Conservation (phyloP, 768 basidiomycete species). For the Clavaria fumosa region DNA sequence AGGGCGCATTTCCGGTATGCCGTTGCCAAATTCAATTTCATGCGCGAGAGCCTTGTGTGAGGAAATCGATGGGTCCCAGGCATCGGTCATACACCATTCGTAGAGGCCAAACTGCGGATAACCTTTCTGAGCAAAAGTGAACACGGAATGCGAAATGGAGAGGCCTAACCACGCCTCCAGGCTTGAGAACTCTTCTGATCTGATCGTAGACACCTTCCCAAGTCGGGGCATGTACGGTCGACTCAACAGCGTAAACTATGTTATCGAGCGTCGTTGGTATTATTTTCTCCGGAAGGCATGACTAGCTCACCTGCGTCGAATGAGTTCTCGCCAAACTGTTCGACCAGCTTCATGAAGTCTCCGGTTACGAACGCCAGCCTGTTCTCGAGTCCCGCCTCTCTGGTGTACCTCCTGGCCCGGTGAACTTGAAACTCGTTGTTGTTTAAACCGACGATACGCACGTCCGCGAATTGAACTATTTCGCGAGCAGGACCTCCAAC, state of each 20-base stretch:
- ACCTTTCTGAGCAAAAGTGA: neutral
- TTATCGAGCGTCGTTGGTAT: neutral
- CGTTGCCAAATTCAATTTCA: conserved; percentile 86
- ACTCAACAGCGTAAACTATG: conserved; percentile 91
- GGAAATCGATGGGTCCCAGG: conserved; percentile 76
- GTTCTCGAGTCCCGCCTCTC: conserved; percentile 53
- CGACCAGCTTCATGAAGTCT: conserved; percentile 90
- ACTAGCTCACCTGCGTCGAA: conserved; percentile 78
- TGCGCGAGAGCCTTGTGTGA: conserved; percentile 85
- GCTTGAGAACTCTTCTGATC: conserved; percentile 88
- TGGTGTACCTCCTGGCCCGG: conserved; percentile 74
- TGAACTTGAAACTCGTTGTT: conserved; percentile 93
- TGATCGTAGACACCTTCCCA: conserved; percentile 94
- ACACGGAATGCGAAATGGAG: neutral
- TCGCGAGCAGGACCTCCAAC: conserved; percentile 95
- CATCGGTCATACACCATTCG: conserved; percentile 98
- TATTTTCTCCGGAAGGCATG: neutral
- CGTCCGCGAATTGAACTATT: conserved; percentile 85
- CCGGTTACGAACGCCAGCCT: conserved; percentile 79
- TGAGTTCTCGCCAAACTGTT: conserved; percentile 82
- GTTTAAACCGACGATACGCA: conserved; percentile 73
- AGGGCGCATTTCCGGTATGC: conserved; percentile 94
- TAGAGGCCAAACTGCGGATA: conserved; percentile 82
- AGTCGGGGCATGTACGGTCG: conserved; percentile 89
- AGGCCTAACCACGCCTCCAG: conserved; percentile 74